Evolutionary conservation across 805 yeast species (phyloP).

Genomic region (Ogataea degrootiae): DNA sequence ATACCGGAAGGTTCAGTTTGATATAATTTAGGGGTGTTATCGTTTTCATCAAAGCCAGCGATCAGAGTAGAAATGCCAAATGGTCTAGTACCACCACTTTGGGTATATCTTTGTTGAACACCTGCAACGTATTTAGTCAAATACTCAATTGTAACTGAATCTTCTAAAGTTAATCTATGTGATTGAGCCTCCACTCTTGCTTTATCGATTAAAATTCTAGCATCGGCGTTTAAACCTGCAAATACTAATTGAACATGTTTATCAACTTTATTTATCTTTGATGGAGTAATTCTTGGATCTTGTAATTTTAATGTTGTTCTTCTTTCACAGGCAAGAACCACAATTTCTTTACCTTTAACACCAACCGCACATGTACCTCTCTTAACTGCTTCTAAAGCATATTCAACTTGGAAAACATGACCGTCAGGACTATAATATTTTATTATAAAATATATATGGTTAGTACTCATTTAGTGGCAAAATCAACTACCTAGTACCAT

Average conservation of each 20-base stretch:
- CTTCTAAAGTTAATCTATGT: constrained; percentile 89
- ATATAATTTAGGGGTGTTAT: constrained; percentile 73
- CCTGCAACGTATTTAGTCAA: constrained; percentile 96
- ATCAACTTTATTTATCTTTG: constrained; percentile 88
- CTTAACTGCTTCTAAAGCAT: constrained; percentile 95
- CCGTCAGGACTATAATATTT: constrained; percentile 77
- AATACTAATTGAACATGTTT: constrained; percentile 87
- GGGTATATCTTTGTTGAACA: constrained; percentile 94
- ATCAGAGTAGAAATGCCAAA: constrained; percentile 93
- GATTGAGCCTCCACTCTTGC: constrained; percentile 97
- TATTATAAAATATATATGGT: not conserved
- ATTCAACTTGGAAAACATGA: constrained; percentile 97
- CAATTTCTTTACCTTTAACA: constrained; percentile 82
- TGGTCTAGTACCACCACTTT: constrained; percentile 97
- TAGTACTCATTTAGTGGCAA: too few relatives aligned
- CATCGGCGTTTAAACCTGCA: constrained; percentile 98
- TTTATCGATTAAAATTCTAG: constrained; percentile 87
- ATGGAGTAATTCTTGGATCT: constrained; percentile 94
- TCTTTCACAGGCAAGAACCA: constrained; percentile 94
- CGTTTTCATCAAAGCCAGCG: constrained; percentile 92
- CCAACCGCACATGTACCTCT: constrained; percentile 99
- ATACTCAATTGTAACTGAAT: constrained; percentile 87
- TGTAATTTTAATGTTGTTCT: constrained; percentile 92
- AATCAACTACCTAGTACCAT: too few relatives aligned
- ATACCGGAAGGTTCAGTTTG: constrained; percentile 98